These are phyloP conservation scores for Globisporangium parvum DNA, from an alignment of 352 stramenopile species.

Conservation along the genomic window DNA sequence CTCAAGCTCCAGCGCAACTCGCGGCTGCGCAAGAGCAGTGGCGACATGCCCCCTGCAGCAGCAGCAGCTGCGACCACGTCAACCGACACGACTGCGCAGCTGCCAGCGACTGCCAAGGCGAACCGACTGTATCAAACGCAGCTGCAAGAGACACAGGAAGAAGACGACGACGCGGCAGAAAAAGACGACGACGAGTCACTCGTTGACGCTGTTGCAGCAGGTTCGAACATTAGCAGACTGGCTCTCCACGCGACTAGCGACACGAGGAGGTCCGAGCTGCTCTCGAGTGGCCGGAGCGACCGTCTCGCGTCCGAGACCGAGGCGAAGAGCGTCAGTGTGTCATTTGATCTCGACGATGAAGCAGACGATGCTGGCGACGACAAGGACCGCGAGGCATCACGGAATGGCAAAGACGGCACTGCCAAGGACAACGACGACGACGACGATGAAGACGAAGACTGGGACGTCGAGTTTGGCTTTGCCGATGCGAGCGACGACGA, in stretches of 20 bases:
- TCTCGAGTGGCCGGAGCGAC: background rate
- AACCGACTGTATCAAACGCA: too few relatives aligned
- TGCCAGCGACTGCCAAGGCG: too few relatives aligned
- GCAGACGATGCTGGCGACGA: background rate
- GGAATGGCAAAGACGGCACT: background rate
- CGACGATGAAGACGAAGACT: conserved; percentile 55
- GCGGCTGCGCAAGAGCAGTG: conserved; percentile 26
- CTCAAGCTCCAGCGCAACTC: conserved; percentile 17
- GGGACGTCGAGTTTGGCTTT: conserved; percentile 80
- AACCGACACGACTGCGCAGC: background rate
- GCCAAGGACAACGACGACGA: conserved; percentile 9
- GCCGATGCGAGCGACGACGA: conserved; percentile 34
- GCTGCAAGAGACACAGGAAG: too few relatives aligned
- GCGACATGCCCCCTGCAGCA: conserved; percentile 15
- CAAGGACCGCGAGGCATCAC: background rate
- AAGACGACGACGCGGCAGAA: too few relatives aligned
- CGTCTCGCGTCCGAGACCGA: background rate
- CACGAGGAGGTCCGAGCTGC: too few relatives aligned
- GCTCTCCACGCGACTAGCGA: too few relatives aligned
- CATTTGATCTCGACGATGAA: background rate
- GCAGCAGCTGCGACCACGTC: background rate
- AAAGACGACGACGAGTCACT: too few relatives aligned
- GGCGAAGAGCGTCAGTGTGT: background rate
- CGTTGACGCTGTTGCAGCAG: too few relatives aligned
- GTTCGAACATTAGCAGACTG: too few relatives aligned